A percentile compares a stretch with the other conserved stretches of the same genome.
These are phyloP conservation scores for Incumbomyces lentus DNA, from an alignment of 2,329 filamentous ascomycete genomes.

Conservation along the genomic window DNA sequence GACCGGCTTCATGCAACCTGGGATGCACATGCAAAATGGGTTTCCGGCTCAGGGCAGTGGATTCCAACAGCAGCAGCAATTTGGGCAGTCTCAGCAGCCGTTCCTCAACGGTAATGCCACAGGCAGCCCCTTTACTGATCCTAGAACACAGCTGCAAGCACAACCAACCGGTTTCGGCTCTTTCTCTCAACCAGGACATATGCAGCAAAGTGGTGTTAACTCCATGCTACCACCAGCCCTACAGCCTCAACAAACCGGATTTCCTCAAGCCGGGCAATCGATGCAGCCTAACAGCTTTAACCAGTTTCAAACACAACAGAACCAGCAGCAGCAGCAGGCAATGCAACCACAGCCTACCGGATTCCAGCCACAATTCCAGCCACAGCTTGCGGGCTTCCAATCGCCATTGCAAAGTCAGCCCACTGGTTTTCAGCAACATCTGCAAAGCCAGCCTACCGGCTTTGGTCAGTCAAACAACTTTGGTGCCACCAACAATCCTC, in stretches of 20 bases:
- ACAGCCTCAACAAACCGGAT: constrained; percentile 40
- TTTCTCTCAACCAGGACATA: constrained; percentile 37
- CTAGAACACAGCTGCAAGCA: constrained; percentile 37
- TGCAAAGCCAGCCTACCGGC: constrained; percentile 29
- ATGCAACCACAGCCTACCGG: constrained; percentile 39
- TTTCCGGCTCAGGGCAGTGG: constrained; percentile 39
- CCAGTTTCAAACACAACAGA: constrained; percentile 7
- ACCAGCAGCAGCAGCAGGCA: constrained; percentile 29
- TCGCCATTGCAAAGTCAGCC: constrained; percentile 18
- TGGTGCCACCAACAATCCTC: constrained; percentile 39
- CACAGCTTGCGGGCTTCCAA: constrained; percentile 14
- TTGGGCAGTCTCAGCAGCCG: constrained; percentile 31
- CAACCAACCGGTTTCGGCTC: constrained; percentile 46
- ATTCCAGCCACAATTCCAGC: constrained; percentile 1
- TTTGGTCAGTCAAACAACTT: constrained; percentile 39
- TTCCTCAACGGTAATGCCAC: constrained; percentile 33
- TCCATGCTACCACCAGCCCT: constrained; percentile 44
- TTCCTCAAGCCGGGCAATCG: constrained; percentile 32
- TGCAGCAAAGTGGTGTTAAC: constrained; percentile 38
- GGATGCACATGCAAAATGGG: constrained; percentile 30
- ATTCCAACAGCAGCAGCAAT: constrained; percentile 42
- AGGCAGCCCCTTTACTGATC: constrained; percentile 45
- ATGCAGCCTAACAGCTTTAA: constrained; percentile 30
- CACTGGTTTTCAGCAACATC: constrained; percentile 21
- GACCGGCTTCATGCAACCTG: constrained; percentile 47